Evolutionary conservation across 2,329 filamentous ascomycete species (phyloP).

Genomic region (Anthostomella pinea): DNA sequence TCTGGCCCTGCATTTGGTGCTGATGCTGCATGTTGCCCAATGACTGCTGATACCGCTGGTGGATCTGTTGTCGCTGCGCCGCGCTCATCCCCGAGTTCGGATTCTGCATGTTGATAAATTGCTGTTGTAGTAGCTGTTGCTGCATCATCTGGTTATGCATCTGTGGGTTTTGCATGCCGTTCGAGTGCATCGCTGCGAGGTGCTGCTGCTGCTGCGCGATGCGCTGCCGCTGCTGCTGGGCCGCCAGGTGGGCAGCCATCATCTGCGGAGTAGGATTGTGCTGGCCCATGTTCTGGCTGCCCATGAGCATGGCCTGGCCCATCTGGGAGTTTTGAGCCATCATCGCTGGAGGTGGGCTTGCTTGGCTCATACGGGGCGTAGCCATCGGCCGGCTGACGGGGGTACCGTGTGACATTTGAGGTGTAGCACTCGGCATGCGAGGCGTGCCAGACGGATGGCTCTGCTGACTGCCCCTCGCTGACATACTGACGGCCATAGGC

Average conservation of each 20-base stretch:
- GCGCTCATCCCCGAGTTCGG: constrained; percentile 37
- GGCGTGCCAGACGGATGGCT: constrained; percentile 64
- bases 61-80: constrained; percentile 39
- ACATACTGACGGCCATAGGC: constrained; percentile 62
- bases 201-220: constrained; percentile 31
- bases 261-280: constrained; percentile 36
- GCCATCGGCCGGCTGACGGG: constrained; percentile 53
- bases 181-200: constrained; percentile 30
- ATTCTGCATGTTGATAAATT: constrained; percentile 40
- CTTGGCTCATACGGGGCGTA: constrained; percentile 62
- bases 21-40: constrained; percentile 32
- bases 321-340: constrained; percentile 57
- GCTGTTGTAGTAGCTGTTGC: constrained; percentile 40
- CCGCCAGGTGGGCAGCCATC: constrained; percentile 43
- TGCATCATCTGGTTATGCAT: constrained; percentile 40
- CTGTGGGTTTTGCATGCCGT: constrained; percentile 36
- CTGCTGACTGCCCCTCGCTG: constrained; percentile 62
- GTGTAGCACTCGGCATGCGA: constrained; percentile 59
- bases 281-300: constrained; percentile 37
- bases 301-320: constrained; percentile 52
- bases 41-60: constrained; percentile 33
- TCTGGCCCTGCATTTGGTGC: constrained; percentile 37
- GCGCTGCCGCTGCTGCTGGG: constrained; percentile 38
- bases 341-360: constrained; percentile 58
- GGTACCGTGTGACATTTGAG: constrained; percentile 58